Evolutionary conservation across 257 asterid genomes (phyloP).

Genomic region (Linderniella brevidens): DNA sequence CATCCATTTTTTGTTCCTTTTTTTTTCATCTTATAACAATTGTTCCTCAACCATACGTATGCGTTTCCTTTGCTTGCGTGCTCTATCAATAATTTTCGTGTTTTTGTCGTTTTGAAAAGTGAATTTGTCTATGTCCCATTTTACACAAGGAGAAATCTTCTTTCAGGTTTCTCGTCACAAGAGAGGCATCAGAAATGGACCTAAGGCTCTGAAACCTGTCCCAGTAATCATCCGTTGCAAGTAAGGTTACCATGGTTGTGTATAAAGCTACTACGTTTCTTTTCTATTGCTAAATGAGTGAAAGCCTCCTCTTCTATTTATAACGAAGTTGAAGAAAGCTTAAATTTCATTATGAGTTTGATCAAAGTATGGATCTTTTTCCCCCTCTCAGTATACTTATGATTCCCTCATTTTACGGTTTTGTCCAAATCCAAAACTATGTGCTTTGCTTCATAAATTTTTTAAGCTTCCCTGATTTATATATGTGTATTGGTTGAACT

Average conservation of each 20-base stretch:
- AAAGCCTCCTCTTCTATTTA: background rate
- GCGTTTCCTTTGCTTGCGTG: background rate
- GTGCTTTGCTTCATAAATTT: too few species aligned
- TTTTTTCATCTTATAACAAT: too few species aligned
- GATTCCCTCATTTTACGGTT: too few species aligned
- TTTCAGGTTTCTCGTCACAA: slow-evolving; percentile 73
- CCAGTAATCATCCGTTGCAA: slow-evolving; percentile 91
- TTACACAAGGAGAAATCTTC: slow-evolving; percentile 11
- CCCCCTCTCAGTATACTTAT: too few species aligned
- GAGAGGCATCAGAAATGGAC: slow-evolving; percentile 91
- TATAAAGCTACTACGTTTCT: background rate
- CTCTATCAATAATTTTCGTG: background rate
- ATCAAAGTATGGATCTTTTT: too few species aligned
- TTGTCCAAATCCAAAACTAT: too few species aligned
- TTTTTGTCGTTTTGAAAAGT: background rate
- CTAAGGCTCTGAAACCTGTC: slow-evolving; percentile 91
- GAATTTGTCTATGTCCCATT: background rate
- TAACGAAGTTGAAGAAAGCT: too few species aligned
- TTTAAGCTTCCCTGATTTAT: too few species aligned
- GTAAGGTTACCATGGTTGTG: slow-evolving; percentile 30
- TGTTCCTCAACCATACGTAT: background rate
- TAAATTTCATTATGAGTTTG: too few species aligned
- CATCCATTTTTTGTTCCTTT: too few species aligned
- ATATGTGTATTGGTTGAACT: too few species aligned
- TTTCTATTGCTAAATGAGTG: background rate